Conservation (phyloP, 2,329 filamentous ascomycete genomes). For the Pseudogymnoascus sp. region DNA sequence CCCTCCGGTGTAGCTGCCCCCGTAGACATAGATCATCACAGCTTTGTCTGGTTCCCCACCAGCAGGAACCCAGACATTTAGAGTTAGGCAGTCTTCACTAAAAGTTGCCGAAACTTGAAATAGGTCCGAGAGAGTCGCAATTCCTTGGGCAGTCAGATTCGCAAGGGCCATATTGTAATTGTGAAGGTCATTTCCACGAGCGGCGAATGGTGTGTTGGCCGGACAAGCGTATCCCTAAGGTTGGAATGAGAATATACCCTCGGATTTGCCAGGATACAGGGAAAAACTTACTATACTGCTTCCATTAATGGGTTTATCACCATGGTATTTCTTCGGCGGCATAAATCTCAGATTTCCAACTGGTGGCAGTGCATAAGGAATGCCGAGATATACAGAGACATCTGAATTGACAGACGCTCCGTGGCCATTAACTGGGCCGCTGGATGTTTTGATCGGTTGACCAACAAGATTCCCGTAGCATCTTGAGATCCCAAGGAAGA, state of each 20-base stretch:
- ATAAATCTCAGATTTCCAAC: slow-evolving; percentile 34
- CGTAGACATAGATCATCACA: slow-evolving; percentile 40
- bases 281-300: slow-evolving; percentile 20
- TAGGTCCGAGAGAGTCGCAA: slow-evolving; percentile 12
- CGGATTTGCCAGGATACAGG: slow-evolving; percentile 20
- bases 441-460: slow-evolving; percentile 23
- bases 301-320: slow-evolving; percentile 19
- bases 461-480: slow-evolving; percentile 15
- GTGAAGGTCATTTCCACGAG: slow-evolving; percentile 9
- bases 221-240: slow-evolving; percentile 10
- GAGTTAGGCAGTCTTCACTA: slow-evolving; percentile 31
- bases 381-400: slow-evolving; percentile 32
- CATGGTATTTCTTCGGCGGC: slow-evolving; percentile 24
- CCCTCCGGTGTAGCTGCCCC: slow-evolving; percentile 36
- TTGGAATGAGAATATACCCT: background rate
- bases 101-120: background rate
- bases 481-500: background rate
- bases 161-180: slow-evolving; percentile 10
- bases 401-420: slow-evolving; percentile 17
- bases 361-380: slow-evolving; percentile 35
- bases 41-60: slow-evolving; percentile 30
- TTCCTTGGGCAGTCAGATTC: slow-evolving; percentile 22
- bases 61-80: slow-evolving; percentile 31
- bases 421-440: slow-evolving; percentile 24
- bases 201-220: background rate